phyloP scores from a whole-genome alignment of 306 rosid genomes.

The Alnus rubra region DNA sequence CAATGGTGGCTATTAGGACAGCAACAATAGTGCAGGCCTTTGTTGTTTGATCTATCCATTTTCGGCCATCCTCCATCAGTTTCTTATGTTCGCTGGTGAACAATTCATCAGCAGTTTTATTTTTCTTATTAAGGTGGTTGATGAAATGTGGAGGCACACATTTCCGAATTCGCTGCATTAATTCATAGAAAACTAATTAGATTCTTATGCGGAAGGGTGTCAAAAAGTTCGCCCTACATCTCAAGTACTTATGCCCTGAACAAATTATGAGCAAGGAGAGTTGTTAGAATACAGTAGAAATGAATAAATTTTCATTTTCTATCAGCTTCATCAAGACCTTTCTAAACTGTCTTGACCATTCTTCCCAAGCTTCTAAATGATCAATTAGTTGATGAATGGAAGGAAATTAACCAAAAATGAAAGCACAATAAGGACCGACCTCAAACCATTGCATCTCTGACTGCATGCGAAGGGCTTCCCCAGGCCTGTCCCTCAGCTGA shows the following conservation, averaged over 20 bases:
- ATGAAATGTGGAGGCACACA: conserved; percentile 2
- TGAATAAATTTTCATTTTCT: no score
- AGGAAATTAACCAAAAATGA: background rate
- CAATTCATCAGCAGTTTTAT: background rate
- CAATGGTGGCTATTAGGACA: conserved; percentile 30
- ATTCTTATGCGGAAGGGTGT: background rate
- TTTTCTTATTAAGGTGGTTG: background rate
- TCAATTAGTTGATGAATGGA: background rate
- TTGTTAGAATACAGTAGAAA: no score
- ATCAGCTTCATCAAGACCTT: background rate
- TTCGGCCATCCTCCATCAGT: conserved; percentile 1
- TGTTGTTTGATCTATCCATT: conserved; percentile 14
- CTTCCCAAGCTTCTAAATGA: background rate
- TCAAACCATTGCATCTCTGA: conserved; percentile 1
- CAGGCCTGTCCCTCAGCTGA: background rate
- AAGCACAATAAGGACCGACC: background rate
- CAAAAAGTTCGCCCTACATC: background rate
- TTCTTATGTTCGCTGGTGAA: conserved; percentile 5
- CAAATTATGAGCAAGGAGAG: background rate
- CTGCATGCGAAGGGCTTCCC: conserved; percentile 2
- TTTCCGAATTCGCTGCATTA: conserved; percentile 10
- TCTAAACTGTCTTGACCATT: background rate
- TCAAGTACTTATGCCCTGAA: background rate
- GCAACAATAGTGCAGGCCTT: conserved; percentile 25
- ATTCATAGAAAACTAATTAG: no score